These are phyloP conservation scores for Cairneyella variabilis DNA, from an alignment of 495 filamentous ascomycete genomes.

Conservation along the genomic window DNA sequence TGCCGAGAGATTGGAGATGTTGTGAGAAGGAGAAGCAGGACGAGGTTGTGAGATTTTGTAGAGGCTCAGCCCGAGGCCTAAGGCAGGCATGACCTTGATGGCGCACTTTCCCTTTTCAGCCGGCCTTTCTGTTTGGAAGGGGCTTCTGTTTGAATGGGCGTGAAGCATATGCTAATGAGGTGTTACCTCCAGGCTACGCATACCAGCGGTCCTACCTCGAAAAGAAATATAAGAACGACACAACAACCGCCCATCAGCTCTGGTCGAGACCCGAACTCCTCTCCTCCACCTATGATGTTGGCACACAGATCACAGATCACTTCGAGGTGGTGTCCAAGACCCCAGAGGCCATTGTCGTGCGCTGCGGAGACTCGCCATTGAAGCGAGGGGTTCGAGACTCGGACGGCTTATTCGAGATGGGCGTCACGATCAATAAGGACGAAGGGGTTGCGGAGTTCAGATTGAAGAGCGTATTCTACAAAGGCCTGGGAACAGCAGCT, in stretches of 20 bases:
- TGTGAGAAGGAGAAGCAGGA: too few species aligned
- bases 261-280: slow-evolving; percentile 57
- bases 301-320: slow-evolving; percentile 68
- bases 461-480: slow-evolving; percentile 52
- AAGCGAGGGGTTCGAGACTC: slow-evolving; percentile 50
- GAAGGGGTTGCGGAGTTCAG: slow-evolving; percentile 55
- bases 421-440: slow-evolving; percentile 55
- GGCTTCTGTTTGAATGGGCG: neutral
- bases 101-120: too few species aligned
- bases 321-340: slow-evolving; percentile 72
- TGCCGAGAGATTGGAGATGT: too few species aligned
- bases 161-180: neutral
- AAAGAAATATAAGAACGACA: slow-evolving; percentile 52
- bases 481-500: slow-evolving; percentile 46
- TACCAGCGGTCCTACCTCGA: slow-evolving; percentile 58
- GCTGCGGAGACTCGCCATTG: slow-evolving; percentile 64
- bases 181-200: slow-evolving; percentile 47
- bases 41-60: too few species aligned
- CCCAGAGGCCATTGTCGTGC: slow-evolving; percentile 54
- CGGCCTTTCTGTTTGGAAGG: neutral
- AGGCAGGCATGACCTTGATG: too few species aligned
- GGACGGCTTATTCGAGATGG: slow-evolving; percentile 70
- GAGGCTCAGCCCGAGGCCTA: too few species aligned
- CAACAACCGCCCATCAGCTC: slow-evolving; percentile 58
- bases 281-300: slow-evolving; percentile 51